Evolutionary conservation across 1,284 basidiomycete species (phyloP).

Genomic region (Tilletia setariae): DNA sequence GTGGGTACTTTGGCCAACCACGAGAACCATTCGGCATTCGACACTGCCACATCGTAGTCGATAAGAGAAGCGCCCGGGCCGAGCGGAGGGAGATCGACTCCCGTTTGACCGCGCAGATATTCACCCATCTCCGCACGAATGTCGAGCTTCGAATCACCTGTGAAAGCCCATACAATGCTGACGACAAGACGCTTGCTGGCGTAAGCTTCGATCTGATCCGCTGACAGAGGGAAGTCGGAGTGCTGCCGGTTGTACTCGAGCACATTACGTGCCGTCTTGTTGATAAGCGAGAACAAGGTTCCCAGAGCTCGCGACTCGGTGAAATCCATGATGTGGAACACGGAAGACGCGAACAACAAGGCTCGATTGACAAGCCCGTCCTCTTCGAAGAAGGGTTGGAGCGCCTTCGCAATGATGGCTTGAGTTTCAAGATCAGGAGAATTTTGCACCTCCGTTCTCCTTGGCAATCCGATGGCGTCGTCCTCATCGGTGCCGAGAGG

Average conservation of each 20-base stretch:
- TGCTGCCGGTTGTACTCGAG: conserved; percentile 94
- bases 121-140: conserved; percentile 85
- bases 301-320: conserved; percentile 84
- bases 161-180: conserved; percentile 95
- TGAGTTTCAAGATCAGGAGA: conserved; percentile 68
- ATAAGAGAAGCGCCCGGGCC: conserved; percentile 76
- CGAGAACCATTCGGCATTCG: conserved; percentile 69
- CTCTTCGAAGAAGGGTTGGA: conserved; percentile 61
- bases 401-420: conserved; percentile 66
- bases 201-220: conserved; percentile 83
- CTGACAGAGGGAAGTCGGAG: conserved; percentile 82
- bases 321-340: conserved; percentile 99
- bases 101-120: conserved; percentile 77
- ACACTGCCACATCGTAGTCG: conserved; percentile 89
- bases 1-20: conserved; percentile 82
- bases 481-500: conserved; percentile 91
- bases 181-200: conserved; percentile 85
- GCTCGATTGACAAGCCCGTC: conserved; percentile 75
- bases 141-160: conserved; percentile 88
- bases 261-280: conserved; percentile 90
- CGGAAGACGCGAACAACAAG: conserved; percentile 72
- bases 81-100: conserved; percentile 77
- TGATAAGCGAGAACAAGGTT: conserved; percentile 93
- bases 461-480: conserved; percentile 62
- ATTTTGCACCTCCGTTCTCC: conserved; percentile 26